Conservation (phyloP, 139 green algal genomes). For the Coelastrella sp. region DNA sequence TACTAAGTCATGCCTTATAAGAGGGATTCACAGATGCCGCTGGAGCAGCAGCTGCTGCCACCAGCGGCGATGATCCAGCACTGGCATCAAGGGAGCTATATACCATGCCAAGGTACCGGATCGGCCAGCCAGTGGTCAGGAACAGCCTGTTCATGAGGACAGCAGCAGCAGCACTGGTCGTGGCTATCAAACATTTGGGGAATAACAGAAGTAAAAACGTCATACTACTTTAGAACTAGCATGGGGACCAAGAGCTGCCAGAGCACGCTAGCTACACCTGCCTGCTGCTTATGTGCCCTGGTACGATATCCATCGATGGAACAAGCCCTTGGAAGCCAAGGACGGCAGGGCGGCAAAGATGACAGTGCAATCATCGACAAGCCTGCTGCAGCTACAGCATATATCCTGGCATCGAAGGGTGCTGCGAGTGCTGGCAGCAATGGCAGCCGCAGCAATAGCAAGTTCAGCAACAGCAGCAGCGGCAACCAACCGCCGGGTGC, state of each 20-base stretch:
- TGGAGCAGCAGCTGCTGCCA: no score
- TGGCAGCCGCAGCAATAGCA: neutral
- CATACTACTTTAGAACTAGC: no score
- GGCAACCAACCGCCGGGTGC: neutral
- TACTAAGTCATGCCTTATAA: no score
- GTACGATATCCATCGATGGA: slow-evolving; percentile 41
- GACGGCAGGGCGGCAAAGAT: slow-evolving; percentile 24
- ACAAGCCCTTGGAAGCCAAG: slow-evolving; percentile 25
- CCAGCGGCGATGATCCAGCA: no score
- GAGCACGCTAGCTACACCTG: slow-evolving; percentile 31
- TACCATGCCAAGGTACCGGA: no score
- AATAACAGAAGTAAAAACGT: no score
- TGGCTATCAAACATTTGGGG: neutral
- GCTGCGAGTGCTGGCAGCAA: neutral
- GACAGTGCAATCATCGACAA: slow-evolving; percentile 36
- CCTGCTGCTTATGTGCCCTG: slow-evolving; percentile 41
- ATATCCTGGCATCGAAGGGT: slow-evolving; percentile 1
- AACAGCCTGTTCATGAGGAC: no score
- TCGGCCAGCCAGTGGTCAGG: no score
- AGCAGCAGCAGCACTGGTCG: slow-evolving; percentile 29
- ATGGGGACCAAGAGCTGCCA: slow-evolving; percentile 33
- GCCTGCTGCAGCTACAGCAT: slow-evolving; percentile 42
- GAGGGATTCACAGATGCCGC: no score
- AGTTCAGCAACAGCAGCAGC: slow-evolving; percentile 24
- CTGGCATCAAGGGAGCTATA: no score